Evolutionary conservation across 139 green algal genomes (phyloP).

Genomic region (Micractinium sp.): DNA sequence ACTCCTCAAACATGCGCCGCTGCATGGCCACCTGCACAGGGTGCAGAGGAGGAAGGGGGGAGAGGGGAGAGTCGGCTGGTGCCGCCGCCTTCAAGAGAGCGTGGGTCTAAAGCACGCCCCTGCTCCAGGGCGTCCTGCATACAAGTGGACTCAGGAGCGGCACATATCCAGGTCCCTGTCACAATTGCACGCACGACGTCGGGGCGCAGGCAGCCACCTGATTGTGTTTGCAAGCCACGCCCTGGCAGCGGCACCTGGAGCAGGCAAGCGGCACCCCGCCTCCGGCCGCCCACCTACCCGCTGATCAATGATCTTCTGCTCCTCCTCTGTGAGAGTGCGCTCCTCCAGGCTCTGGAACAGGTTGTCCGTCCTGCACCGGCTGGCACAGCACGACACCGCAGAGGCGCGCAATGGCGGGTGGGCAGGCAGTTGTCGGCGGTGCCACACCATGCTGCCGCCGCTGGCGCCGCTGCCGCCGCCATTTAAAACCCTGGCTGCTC

Average conservation of each 20-base stretch:
- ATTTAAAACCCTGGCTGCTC: background rate
- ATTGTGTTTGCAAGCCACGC: background rate
- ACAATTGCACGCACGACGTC: background rate
- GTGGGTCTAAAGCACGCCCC: no score
- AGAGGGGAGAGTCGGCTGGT: no score
- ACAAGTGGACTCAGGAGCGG: background rate
- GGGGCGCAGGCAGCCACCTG: no score
- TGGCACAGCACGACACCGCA: background rate
- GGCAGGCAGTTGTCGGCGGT: background rate
- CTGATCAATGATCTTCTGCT: slow-evolving; percentile 80
- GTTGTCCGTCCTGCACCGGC: slow-evolving; percentile 70
- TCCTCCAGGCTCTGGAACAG: slow-evolving; percentile 84
- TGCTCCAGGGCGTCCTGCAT: background rate
- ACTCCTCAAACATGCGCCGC: slow-evolving; percentile 76
- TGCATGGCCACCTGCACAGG: slow-evolving; percentile 69
- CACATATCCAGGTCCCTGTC: background rate
- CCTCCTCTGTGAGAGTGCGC: slow-evolving; percentile 72
- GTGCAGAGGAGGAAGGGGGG: background rate
- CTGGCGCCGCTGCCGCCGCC: background rate
- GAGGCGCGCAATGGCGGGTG: no score
- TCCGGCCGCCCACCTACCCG: slow-evolving; percentile 51
- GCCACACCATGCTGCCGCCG: background rate
- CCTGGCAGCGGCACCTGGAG: background rate
- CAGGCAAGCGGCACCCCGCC: background rate
- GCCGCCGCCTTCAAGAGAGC: no score